Evolutionary conservation across 108 stramenopile genomes (phyloP).

Genomic region (Hondaea fermentalgiana): DNA sequence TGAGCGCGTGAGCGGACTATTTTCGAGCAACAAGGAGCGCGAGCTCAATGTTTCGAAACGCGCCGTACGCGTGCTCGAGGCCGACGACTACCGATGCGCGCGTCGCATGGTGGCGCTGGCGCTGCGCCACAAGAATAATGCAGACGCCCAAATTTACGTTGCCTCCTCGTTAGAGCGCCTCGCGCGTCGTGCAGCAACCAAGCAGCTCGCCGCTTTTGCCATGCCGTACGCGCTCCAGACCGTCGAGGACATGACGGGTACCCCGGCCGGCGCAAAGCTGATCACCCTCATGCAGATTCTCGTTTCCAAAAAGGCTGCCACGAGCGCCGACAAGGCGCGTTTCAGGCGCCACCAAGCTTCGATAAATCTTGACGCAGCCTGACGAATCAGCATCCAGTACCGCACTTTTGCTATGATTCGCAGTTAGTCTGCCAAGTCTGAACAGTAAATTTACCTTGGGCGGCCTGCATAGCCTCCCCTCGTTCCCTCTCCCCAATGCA

Average conservation of each 20-base stretch:
- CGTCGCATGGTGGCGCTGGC: not conserved
- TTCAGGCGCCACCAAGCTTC: not conserved
- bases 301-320: not conserved
- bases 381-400: too few relatives aligned
- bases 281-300: not conserved
- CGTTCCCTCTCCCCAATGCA: too few relatives aligned
- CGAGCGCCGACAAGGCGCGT: not conserved
- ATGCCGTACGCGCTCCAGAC: not conserved
- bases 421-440: too few relatives aligned
- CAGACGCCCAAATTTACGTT: not conserved
- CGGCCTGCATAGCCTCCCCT: too few relatives aligned
- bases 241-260: not conserved
- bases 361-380: too few relatives aligned
- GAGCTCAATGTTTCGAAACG: not conserved
- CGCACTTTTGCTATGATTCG: too few relatives aligned
- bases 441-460: too few relatives aligned
- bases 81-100: not conserved
- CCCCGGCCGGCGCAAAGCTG: not conserved
- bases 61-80: not conserved
- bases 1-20: not conserved
- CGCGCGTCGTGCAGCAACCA: not conserved
- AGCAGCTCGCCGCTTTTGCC: not conserved
- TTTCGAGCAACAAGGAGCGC: not conserved
- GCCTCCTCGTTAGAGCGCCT: not conserved
- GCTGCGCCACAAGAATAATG: not conserved